These are phyloP conservation scores for Podosphaera aphanis DNA, from an alignment of 2,329 filamentous ascomycete species.

Conservation along the genomic window DNA sequence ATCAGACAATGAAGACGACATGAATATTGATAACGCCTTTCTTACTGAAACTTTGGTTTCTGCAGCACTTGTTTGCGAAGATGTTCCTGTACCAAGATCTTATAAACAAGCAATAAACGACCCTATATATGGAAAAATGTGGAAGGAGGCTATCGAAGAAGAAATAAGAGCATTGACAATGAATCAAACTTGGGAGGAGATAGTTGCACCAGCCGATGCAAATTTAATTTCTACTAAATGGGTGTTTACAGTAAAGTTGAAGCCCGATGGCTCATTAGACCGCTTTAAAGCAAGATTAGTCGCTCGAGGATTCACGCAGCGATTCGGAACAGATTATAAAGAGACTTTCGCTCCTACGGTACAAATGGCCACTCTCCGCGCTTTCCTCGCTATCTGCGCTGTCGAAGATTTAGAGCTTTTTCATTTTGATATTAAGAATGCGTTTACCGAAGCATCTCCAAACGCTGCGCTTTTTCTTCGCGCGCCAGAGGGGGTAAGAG, in stretches of 20 bases:
- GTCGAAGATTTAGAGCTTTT: neutral
- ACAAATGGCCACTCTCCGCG: neutral
- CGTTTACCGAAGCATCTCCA: neutral
- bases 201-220: neutral
- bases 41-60: too few relatives aligned
- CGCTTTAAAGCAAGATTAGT: neutral
- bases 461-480: too few relatives aligned
- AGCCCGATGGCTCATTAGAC: neutral
- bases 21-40: too few relatives aligned
- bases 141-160: neutral
- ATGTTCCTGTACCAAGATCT: too few relatives aligned
- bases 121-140: neutral
- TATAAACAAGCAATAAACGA: too few relatives aligned
- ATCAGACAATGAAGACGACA: too few relatives aligned
- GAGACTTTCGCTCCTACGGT: neutral
- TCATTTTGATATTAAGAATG: neutral
- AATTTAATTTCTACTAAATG: neutral
- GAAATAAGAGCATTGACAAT: neutral
- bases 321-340: neutral
- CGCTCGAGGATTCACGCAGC: neutral
- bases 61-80: too few relatives aligned
- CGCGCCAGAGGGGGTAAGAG: too few relatives aligned
- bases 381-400: too few relatives aligned
- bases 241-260: neutral
- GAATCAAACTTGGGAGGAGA: neutral